Evolutionary conservation across 352 stramenopile genomes (phyloP).

Genomic region (Phytophthora europaea): DNA sequence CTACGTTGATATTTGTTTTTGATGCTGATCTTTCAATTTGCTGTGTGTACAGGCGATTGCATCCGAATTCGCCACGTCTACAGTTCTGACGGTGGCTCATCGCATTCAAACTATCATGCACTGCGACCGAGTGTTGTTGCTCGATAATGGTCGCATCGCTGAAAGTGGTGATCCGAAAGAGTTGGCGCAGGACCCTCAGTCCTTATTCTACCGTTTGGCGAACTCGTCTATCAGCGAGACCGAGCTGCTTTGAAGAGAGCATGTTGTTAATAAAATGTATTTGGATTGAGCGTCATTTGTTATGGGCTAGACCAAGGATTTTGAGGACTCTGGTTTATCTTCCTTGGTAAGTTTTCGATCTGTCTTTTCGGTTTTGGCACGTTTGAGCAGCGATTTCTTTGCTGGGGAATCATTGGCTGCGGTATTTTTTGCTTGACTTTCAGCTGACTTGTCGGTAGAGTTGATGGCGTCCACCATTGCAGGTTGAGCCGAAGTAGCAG

Average conservation of each 20-base stretch:
- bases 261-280: background rate
- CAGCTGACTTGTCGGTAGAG: background rate
- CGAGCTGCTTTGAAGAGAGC: constrained; percentile 11
- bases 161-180: constrained; percentile 59
- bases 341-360: constrained; percentile 14
- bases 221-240: constrained; percentile 22
- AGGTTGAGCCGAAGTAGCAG: background rate
- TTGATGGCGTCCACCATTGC: background rate
- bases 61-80: constrained; percentile 93
- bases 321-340: constrained; percentile 12
- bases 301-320: constrained; percentile 13
- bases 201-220: constrained; percentile 57
- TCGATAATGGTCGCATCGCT: constrained; percentile 65
- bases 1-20: constrained; percentile 8
- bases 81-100: constrained; percentile 98
- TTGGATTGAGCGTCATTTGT: background rate
- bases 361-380: constrained; percentile 13
- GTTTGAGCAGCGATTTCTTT: constrained; percentile 18
- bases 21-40: background rate
- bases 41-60: constrained; percentile 80
- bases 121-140: constrained; percentile 88
- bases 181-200: constrained; percentile 44
- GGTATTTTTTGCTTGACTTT: background rate
- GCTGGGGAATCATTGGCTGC: background rate
- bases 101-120: constrained; percentile 96